A percentile compares a stretch with the other conserved stretches of the same genome.
Evolutionary conservation across 192 early-diverging fungal species (phyloP).

Genomic region (Umbelopsis sp.): DNA sequence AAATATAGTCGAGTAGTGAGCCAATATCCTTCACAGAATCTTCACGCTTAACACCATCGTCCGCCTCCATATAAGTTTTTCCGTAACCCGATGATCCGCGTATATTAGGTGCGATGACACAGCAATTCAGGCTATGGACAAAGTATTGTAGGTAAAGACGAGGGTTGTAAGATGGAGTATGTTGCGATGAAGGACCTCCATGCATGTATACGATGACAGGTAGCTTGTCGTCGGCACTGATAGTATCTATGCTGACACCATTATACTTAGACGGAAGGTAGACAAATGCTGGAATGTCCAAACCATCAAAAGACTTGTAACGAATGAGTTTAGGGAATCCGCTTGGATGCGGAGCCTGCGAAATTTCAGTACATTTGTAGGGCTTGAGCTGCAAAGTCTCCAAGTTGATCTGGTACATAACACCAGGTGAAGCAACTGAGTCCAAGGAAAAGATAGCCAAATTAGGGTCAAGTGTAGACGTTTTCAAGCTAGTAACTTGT

Average conservation of each 20-base stretch:
- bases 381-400: neutral
- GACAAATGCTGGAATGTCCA: conserved; percentile 7
- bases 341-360: neutral
- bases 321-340: neutral
- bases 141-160: conserved; percentile 17
- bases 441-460: neutral
- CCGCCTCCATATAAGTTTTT: neutral
- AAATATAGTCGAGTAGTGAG: conserved; percentile 1
- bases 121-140: neutral
- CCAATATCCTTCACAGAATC: conserved; percentile 19
- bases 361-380: neutral
- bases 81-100: conserved; percentile 5
- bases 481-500: neutral
- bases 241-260: neutral
- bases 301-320: conserved; percentile 15
- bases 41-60: neutral
- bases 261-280: conserved; percentile 1
- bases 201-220: conserved; percentile 17
- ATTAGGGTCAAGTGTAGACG: neutral
- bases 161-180: conserved; percentile 9
- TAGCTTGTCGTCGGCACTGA: neutral
- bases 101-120: neutral
- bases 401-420: neutral
- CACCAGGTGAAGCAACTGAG: conserved; percentile 3
- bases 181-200: neutral